A percentile compares a stretch with the other conserved stretches of the same genome.
Evolutionary conservation across 1,284 basidiomycete genomes (phyloP).

Genomic region (Meripilus lineatus): DNA sequence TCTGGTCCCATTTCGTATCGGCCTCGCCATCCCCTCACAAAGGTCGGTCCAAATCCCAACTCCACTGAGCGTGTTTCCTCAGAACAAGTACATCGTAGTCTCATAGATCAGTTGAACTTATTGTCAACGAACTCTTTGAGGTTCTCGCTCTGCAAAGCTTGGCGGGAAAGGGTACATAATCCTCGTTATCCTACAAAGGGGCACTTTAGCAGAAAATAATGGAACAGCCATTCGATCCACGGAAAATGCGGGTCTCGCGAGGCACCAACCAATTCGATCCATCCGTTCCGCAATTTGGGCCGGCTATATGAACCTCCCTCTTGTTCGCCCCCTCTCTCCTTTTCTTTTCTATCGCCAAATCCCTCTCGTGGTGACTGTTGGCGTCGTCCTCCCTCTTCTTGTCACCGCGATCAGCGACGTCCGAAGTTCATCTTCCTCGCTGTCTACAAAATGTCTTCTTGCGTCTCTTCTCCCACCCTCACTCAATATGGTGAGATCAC

Average conservation of each 20-base stretch:
- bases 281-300: background rate
- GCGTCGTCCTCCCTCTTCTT: background rate
- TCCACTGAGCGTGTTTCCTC: no score
- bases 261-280: background rate
- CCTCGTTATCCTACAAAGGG: no score
- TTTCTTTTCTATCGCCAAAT: background rate
- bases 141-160: no score
- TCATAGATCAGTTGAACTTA: no score
- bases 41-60: no score
- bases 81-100: no score
- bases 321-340: background rate
- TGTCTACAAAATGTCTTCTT: constrained; percentile 18
- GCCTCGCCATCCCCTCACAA: no score
- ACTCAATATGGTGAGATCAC: constrained; percentile 34
- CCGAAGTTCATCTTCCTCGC: background rate
- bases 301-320: background rate
- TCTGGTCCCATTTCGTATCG: no score
- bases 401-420: background rate
- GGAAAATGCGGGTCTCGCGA: background rate
- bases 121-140: no score
- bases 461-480: constrained; percentile 31
- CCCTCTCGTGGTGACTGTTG: background rate
- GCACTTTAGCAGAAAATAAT: no score
- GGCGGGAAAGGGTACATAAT: no score
- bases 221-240: background rate